Evolutionary conservation across 495 filamentous ascomycete genomes (phyloP), one percentile per base, ranked within the genome.

Genomic region (Neurospora africana): DNA sequence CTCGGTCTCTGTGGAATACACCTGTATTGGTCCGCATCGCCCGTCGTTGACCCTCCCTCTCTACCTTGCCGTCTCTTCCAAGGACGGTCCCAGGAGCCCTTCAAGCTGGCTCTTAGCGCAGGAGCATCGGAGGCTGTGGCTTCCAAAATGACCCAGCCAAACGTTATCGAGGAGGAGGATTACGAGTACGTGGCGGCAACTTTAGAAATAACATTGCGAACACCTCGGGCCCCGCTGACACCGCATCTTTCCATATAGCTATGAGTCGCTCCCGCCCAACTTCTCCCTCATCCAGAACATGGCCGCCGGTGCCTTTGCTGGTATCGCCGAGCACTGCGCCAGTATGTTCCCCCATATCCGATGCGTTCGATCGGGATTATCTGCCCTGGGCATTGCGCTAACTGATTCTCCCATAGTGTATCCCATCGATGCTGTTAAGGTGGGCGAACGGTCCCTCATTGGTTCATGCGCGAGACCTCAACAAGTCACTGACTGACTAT

Each of bases 371-470:
- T 41, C 27, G 43, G 23, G 23, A 70, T 43, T 43, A 72, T 69
- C 65, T 43, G 5, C 35, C 13, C 23, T 43, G 27, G 15, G 39
- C 19, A n/a, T 10, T 67, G 15, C 44, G 69, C 79, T 82, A 74
- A 83, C 74, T 37, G 87, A 91, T 95, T 82, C 93, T 19, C 13
- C 13, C 53, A 95, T 81, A 95, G 94, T 99, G 95, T 99, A 99
- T 76, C 95, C 95, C 10, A 91, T 99, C 74, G 95, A 99, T 83
- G 89, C 97, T 74, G 90, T 99, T 72, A 99, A 99, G 90, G 96
- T 98, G 84, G 81, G 87, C 80, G 71, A 37, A 71, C 69, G 7
- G 69, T 39, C 19, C 65, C 68, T 53, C 4, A 15, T 40, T 23
- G 8, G 27, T 67, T 71, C 70, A n/a, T 67, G 17, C 21, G 33